phyloP scores from a whole-genome alignment of 179 eudicot species.

The Monotropa hypopitys region DNA sequence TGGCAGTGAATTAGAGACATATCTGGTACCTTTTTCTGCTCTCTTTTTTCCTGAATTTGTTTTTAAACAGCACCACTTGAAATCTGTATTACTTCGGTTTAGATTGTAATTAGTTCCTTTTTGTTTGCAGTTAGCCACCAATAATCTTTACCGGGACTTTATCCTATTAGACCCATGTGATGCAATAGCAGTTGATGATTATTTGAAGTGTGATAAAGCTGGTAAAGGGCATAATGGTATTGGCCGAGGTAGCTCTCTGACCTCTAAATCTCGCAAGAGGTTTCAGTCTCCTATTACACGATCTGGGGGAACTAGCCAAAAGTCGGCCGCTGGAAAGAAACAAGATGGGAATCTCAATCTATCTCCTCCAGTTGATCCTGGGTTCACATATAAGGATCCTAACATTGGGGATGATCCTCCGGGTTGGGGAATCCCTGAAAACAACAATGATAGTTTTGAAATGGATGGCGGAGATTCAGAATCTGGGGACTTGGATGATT shows the following conservation, averaged over 20 bases:
- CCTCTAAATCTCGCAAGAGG: constrained; percentile 55
- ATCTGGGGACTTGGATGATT: constrained; percentile 30
- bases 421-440: constrained; percentile 19
- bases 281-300: constrained; percentile 45
- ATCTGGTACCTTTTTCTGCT: constrained; percentile 45
- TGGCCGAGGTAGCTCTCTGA: constrained; percentile 33
- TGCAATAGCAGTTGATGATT: constrained; percentile 43
- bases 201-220: constrained; percentile 33
- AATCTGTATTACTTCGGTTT: background rate
- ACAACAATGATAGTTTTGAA: constrained; percentile 30
- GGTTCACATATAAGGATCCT: constrained; percentile 13
- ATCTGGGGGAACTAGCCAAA: constrained; percentile 45
- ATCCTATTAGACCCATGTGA: constrained; percentile 71
- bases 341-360: constrained; percentile 19
- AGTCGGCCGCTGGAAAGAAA: constrained; percentile 39
- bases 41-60: background rate
- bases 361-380: constrained; percentile 25
- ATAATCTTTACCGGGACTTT: constrained; percentile 61
- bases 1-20: constrained; percentile 71
- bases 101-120: constrained; percentile 10
- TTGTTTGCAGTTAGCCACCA: constrained; percentile 57
- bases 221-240: constrained; percentile 31
- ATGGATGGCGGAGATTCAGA: constrained; percentile 42
- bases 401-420: constrained; percentile 30
- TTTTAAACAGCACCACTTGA: background rate